Percentiles rank a stretch among this genome's conserved stretches.
These are phyloP conservation scores for Tuctoria greenei DNA, from an alignment of 176 grass and related monocot species.

Conservation along the genomic window DNA sequence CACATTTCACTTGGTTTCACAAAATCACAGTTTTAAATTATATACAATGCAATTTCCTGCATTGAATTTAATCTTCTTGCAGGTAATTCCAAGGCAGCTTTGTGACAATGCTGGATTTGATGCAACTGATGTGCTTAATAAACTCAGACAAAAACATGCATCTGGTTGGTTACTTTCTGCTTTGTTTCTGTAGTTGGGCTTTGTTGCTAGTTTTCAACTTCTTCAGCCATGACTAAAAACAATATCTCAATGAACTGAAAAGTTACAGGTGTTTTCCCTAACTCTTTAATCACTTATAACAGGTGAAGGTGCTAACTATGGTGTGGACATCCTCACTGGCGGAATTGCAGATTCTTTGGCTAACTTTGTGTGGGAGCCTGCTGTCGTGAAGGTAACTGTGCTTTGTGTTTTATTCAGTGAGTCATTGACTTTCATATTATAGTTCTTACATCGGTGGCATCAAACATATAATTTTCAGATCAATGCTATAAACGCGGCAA, in stretches of 20 bases:
- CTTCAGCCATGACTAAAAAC: not conserved
- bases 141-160: constrained; percentile 73
- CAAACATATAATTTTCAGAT: constrained; percentile 42
- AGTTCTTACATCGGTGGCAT: not conserved
- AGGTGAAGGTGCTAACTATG: constrained; percentile 72
- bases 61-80: not conserved
- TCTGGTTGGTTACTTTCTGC: constrained; percentile 44
- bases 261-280: not conserved
- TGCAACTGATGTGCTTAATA: constrained; percentile 67
- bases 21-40: no score
- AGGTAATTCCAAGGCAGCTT: constrained; percentile 71
- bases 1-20: no score
- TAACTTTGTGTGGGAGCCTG: constrained; percentile 99
- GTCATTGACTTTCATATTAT: not conserved
- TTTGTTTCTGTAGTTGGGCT: not conserved
- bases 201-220: not conserved
- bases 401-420: constrained; percentile 3
- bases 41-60: not conserved
- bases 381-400: constrained; percentile 83
- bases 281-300: not conserved
- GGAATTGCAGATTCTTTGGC: constrained; percentile 91
- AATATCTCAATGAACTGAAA: not conserved
- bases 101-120: constrained; percentile 79
- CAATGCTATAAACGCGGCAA: constrained; percentile 79
- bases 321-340: constrained; percentile 70